A percentile compares a stretch with the other conserved stretches of the same genome.
These are phyloP conservation scores for Murraya koenigii DNA, from an alignment of 345 rosid species.

Conservation along the genomic window DNA sequence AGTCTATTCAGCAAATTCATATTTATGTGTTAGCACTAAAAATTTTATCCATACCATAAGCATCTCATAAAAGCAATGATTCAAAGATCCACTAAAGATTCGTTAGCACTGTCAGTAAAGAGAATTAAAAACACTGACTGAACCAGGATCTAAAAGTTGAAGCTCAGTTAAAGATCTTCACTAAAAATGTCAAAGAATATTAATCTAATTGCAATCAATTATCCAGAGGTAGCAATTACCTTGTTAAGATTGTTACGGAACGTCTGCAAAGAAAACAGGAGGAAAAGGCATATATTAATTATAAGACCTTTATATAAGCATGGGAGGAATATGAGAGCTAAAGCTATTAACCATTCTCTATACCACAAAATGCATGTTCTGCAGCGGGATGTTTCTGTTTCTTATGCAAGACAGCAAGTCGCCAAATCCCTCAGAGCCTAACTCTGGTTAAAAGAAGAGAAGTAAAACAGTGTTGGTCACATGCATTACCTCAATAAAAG, in stretches of 20 bases:
- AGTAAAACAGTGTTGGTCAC: constrained; percentile 2
- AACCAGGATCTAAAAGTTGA: neutral
- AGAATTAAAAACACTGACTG: neutral
- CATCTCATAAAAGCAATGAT: neutral
- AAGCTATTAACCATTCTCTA: constrained; percentile 17
- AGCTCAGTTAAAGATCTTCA: neutral
- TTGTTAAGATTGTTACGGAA: constrained; percentile 92
- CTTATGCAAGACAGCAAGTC: constrained; percentile 83
- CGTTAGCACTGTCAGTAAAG: neutral
- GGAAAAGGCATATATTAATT: constrained; percentile 24
- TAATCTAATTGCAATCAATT: neutral
- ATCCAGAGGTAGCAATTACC: constrained; percentile 44
- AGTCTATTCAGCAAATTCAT: neutral
- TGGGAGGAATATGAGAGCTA: constrained; percentile 3
- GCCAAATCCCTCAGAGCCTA: constrained; percentile 91
- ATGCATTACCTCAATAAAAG: constrained; percentile 15
- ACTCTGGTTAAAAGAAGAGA: constrained; percentile 44
- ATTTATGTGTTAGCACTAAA: neutral
- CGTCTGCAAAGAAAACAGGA: constrained; percentile 46
- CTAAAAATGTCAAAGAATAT: neutral
- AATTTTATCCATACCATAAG: neutral
- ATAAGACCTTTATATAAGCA: constrained; percentile 11
- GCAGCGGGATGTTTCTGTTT: constrained; percentile 72
- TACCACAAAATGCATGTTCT: constrained; percentile 99
- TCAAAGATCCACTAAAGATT: neutral